A percentile compares a stretch with the other conserved stretches of the same genome.
Conservation (phyloP, 1,284 basidiomycete species). For the Irpex sp. region DNA sequence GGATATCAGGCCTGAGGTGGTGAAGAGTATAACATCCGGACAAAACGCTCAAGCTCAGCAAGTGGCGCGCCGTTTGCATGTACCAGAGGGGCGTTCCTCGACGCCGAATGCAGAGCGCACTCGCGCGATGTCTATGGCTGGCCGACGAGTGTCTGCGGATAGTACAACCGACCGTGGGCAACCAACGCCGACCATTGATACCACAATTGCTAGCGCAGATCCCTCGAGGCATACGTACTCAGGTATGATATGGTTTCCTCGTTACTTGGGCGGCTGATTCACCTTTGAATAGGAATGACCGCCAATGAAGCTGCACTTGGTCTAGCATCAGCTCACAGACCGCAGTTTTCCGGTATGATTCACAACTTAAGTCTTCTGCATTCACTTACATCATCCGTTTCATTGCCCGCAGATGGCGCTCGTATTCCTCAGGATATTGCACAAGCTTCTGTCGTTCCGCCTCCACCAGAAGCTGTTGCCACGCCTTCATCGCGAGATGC, state of each 20-base stretch:
- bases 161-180: background rate
- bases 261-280: background rate
- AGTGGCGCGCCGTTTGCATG: conserved; percentile 65
- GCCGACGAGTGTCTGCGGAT: background rate
- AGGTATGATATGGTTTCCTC: conserved; percentile 2
- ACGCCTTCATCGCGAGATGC: background rate
- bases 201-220: background rate
- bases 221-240: background rate
- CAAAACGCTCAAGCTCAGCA: conserved; percentile 61
- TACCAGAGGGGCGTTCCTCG: conserved; percentile 48
- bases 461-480: background rate
- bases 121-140: conserved; percentile 25
- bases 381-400: background rate
- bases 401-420: conserved; percentile 1
- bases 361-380: background rate
- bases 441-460: background rate
- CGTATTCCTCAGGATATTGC: background rate
- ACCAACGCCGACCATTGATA: background rate
- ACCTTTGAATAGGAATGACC: conserved; percentile 10
- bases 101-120: conserved; percentile 33
- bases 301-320: conserved; percentile 13
- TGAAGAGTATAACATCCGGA: conserved; percentile 47
- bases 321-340: conserved; percentile 10
- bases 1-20: conserved; percentile 64
- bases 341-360: conserved; percentile 11